A percentile compares a stretch with the other conserved stretches of the same genome.
These are phyloP conservation scores for Beta lomatogona DNA, from an alignment of 179 eudicot species.

Conservation along the genomic window DNA sequence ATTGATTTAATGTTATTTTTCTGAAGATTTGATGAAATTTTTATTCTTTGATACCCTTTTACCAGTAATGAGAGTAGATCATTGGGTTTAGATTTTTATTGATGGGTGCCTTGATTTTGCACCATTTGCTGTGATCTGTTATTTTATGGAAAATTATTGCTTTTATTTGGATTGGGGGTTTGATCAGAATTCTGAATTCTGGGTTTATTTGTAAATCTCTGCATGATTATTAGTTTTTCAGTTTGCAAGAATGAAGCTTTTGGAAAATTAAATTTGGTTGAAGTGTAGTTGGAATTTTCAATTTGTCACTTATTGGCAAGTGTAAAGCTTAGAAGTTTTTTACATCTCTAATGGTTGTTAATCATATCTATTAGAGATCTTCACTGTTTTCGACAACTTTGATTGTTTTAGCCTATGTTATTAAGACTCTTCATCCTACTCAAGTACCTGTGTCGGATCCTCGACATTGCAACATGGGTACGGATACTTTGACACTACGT, in stretches of 20 bases:
- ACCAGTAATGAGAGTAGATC: slow-evolving; percentile 7
- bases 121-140: slow-evolving; percentile 21
- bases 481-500: no score
- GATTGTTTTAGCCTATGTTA: no score
- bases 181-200: background rate
- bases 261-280: background rate
- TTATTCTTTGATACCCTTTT: slow-evolving; percentile 17
- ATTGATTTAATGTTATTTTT: background rate
- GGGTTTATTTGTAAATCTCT: background rate
- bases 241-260: background rate
- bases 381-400: background rate
- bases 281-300: background rate
- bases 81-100: slow-evolving; percentile 1
- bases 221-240: background rate
- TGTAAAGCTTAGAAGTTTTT: background rate
- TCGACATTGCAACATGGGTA: no score
- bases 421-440: no score
- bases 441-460: no score
- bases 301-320: background rate
- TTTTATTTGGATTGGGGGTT: background rate
- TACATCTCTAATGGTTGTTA: background rate
- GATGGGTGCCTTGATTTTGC: background rate
- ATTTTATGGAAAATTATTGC: background rate
- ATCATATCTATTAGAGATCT: background rate
- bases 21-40: background rate